Evolutionary conservation across 2,329 filamentous ascomycete species (phyloP).

Genomic region (Incumbomyces lentus): DNA sequence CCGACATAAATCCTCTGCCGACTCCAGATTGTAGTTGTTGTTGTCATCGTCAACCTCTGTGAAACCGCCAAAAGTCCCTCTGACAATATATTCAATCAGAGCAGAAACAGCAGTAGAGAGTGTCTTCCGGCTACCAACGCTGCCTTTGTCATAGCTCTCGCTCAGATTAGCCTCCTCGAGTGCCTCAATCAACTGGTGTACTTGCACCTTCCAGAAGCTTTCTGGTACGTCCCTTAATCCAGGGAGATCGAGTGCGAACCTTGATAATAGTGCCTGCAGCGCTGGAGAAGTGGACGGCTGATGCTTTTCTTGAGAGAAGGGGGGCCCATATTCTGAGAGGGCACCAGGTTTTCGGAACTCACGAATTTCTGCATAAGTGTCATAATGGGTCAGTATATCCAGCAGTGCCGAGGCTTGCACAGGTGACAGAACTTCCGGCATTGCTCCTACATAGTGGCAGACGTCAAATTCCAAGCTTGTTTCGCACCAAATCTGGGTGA

Average conservation of each 20-base stretch:
- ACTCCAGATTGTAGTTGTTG: conserved; percentile 46
- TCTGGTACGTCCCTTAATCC: conserved; percentile 52
- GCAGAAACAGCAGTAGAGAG: conserved; percentile 61
- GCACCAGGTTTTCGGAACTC: conserved; percentile 56
- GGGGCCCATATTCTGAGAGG: conserved; percentile 59
- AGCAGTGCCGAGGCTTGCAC: conserved; percentile 42
- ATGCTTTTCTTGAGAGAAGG: conserved; percentile 40
- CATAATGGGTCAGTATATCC: conserved; percentile 45
- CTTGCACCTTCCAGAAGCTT: conserved; percentile 55
- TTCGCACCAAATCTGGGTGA: too few relatives aligned
- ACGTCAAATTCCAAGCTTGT: too few relatives aligned
- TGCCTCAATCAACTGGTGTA: conserved; percentile 50
- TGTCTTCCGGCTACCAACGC: conserved; percentile 63
- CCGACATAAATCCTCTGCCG: conserved; percentile 49
- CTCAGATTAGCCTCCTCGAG: conserved; percentile 60
- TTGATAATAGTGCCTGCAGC: conserved; percentile 57
- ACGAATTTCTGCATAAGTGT: conserved; percentile 56
- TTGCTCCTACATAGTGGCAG: background rate
- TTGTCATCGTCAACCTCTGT: conserved; percentile 25
- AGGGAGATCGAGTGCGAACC: conserved; percentile 55
- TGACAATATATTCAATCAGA: conserved; percentile 57
- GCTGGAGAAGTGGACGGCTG: conserved; percentile 49
- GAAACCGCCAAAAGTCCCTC: conserved; percentile 56
- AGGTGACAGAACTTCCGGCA: conserved; percentile 28
- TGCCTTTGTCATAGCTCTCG: conserved; percentile 72